Conservation (phyloP, 2,329 filamentous ascomycete species). For the Trichoderma semiorbis region DNA sequence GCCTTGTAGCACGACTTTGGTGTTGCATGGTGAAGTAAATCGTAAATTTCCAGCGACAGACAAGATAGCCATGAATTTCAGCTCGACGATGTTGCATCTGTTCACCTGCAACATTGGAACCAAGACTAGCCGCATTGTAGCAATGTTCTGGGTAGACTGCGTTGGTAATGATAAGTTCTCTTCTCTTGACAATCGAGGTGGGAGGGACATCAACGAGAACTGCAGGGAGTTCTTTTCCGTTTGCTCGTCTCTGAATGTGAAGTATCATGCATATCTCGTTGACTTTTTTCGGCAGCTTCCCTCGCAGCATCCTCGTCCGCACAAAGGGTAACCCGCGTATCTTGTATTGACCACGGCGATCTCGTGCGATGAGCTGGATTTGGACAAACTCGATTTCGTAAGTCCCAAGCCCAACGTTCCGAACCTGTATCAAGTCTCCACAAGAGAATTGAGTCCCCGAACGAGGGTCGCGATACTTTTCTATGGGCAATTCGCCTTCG, state of each 20-base stretch:
- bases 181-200: slow-evolving; percentile 35
- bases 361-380: slow-evolving; percentile 41
- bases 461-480: slow-evolving; percentile 15
- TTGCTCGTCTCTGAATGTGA: slow-evolving; percentile 36
- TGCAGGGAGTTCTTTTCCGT: slow-evolving; percentile 32
- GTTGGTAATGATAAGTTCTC: slow-evolving; percentile 55
- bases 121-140: slow-evolving; percentile 23
- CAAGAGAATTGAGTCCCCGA: slow-evolving; percentile 19
- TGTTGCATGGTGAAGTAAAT: slow-evolving; percentile 25
- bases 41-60: slow-evolving; percentile 50
- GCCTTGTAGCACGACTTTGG: slow-evolving; percentile 23
- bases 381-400: slow-evolving; percentile 36
- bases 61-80: slow-evolving; percentile 35
- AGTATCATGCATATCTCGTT: slow-evolving; percentile 44
- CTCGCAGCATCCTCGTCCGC: slow-evolving; percentile 34
- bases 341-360: slow-evolving; percentile 22
- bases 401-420: slow-evolving; percentile 21
- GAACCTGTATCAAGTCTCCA: slow-evolving; percentile 31
- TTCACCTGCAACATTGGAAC: slow-evolving; percentile 18
- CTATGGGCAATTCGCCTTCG: slow-evolving; percentile 25
- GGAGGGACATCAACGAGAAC: slow-evolving; percentile 42
- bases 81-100: not conserved
- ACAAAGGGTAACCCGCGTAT: slow-evolving; percentile 40
- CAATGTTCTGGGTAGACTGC: slow-evolving; percentile 40
- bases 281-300: slow-evolving; percentile 36